phyloP scores from a whole-genome alignment of 1,139 yeast genomes.

The Taphrina flavorubra region DNA sequence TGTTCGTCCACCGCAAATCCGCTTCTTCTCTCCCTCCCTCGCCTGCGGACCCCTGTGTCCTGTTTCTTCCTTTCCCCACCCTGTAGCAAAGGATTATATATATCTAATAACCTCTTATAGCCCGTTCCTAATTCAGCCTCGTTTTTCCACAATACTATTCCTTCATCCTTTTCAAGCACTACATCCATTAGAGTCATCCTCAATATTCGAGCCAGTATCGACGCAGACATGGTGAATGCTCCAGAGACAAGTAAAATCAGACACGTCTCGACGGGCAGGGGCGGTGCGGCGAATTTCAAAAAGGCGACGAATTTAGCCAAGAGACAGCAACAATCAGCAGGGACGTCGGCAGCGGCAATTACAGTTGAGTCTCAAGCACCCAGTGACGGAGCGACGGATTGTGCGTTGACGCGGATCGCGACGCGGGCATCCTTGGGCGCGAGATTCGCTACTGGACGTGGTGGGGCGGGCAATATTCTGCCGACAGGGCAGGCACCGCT shows the following conservation, averaged over 20 bases:
- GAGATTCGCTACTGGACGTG: slow-evolving; percentile 38
- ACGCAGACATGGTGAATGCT: slow-evolving; percentile 27
- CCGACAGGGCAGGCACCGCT: slow-evolving; percentile 29
- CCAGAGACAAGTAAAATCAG: slow-evolving; percentile 2
- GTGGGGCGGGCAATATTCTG: slow-evolving; percentile 37
- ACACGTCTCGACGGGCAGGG: slow-evolving; percentile 29
- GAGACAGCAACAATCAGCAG: not conserved
- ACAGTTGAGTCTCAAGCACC: not conserved
- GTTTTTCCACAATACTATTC: not conserved
- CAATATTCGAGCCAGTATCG: not conserved
- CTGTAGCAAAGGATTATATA: not conserved
- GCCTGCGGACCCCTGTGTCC: not conserved
- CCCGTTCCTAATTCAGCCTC: not conserved
- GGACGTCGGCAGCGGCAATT: not conserved
- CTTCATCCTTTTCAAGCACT: not conserved
- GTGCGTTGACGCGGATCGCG: slow-evolving; percentile 31
- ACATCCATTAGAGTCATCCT: too few relatives aligned
- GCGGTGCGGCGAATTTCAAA: slow-evolving; percentile 30
- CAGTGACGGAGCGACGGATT: not conserved
- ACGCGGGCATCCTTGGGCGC: slow-evolving; percentile 29
- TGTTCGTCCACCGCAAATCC: not conserved
- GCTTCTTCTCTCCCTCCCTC: not conserved
- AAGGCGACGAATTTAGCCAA: slow-evolving; percentile 19
- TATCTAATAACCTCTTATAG: not conserved
- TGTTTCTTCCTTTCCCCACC: too few relatives aligned